Percentiles rank a stretch among this genome's conserved stretches.
Evolutionary conservation across 2,329 filamentous ascomycete genomes (phyloP).

Genomic region (Pyrenochaeta sp.): DNA sequence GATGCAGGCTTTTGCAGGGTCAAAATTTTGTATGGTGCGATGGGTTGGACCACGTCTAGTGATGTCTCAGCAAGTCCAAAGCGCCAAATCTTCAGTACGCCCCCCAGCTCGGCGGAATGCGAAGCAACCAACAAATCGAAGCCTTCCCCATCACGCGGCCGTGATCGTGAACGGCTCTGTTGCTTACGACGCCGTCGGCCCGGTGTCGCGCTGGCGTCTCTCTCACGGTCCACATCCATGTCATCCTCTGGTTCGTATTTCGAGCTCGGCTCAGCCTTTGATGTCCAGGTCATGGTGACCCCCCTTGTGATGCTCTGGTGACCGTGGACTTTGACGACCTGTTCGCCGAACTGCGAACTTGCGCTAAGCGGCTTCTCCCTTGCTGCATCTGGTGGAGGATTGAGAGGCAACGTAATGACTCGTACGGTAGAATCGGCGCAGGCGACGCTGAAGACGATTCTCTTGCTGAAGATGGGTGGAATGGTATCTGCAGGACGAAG

Average conservation of each 20-base stretch:
- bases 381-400: conserved; percentile 57
- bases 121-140: conserved; percentile 54
- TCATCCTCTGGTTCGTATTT: conserved; percentile 38
- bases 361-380: conserved; percentile 34
- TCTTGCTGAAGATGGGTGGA: conserved; percentile 58
- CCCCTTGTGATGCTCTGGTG: conserved; percentile 62
- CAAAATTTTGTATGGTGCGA: conserved; percentile 57
- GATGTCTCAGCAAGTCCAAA: conserved; percentile 48
- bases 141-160: conserved; percentile 30
- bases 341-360: conserved; percentile 51
- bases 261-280: conserved; percentile 27
- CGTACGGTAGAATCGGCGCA: conserved; percentile 66
- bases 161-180: conserved; percentile 33
- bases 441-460: conserved; percentile 62
- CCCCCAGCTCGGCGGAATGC: conserved; percentile 51
- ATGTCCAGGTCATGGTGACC: conserved; percentile 63
- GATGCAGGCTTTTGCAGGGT: conserved; percentile 60
- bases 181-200: conserved; percentile 29
- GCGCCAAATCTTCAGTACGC: conserved; percentile 52
- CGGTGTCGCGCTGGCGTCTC: conserved; percentile 26
- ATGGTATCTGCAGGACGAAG: conserved; percentile 47
- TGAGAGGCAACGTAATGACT: conserved; percentile 63
- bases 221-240: conserved; percentile 47
- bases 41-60: conserved; percentile 47
- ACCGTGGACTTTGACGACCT: conserved; percentile 58